Conservation (phyloP, 805 yeast species). For the Huiozyma naganishii region DNA sequence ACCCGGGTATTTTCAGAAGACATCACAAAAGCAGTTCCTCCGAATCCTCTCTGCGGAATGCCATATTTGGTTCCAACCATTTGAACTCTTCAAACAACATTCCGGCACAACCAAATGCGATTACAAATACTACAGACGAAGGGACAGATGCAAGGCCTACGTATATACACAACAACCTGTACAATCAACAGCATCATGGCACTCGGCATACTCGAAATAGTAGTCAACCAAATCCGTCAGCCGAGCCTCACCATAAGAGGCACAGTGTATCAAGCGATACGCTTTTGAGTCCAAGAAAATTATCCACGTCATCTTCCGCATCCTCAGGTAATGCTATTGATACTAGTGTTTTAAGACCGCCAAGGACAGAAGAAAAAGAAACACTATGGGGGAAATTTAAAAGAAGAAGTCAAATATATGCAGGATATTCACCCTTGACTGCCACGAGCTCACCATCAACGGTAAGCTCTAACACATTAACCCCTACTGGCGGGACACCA, state of each 20-base stretch:
- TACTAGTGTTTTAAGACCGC: slow-evolving; percentile 3
- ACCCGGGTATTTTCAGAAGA: slow-evolving; percentile 44
- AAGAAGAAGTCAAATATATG: slow-evolving; percentile 17
- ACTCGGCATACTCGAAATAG: slow-evolving; percentile 3
- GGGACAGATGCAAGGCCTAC: not conserved
- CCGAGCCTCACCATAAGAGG: not conserved
- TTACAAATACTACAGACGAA: not conserved
- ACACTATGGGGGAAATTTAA: slow-evolving; percentile 23
- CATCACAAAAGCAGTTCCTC: slow-evolving; percentile 57
- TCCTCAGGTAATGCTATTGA: not conserved
- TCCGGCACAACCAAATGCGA: not conserved
- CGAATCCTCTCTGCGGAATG: slow-evolving; percentile 37
- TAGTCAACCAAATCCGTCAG: not conserved
- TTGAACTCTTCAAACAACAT: slow-evolving; percentile 4
- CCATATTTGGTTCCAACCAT: slow-evolving; percentile 26
- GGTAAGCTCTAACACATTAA: not conserved
- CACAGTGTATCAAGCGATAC: slow-evolving; percentile 2
- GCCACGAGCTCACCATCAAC: not conserved
- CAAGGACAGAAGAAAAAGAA: slow-evolving; percentile 17
- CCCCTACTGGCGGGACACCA: too few species aligned
- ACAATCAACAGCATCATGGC: not conserved
- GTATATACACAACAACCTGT: not conserved
- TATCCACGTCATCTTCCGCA: not conserved
- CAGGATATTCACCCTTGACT: slow-evolving; percentile 4
- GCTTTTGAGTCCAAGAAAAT: not conserved